Conservation (phyloP, 192 early-diverging fungal species). For the Phlyctochytrium arcticum region DNA sequence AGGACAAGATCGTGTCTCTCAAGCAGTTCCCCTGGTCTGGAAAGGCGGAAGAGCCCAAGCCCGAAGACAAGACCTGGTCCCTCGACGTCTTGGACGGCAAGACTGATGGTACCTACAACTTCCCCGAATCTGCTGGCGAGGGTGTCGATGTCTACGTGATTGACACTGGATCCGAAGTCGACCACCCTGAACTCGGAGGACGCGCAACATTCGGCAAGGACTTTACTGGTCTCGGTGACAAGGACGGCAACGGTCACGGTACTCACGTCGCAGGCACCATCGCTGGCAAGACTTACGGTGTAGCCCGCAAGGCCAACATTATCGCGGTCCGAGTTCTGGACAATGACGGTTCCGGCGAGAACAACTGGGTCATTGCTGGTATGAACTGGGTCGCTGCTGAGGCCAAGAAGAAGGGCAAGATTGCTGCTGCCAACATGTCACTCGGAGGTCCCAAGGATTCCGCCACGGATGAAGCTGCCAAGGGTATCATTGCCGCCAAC, state of each 20-base stretch:
- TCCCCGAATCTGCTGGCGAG: conserved; percentile 44
- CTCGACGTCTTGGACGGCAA: conserved; percentile 38
- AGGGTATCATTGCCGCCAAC: conserved; percentile 19
- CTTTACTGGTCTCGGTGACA: conserved; percentile 33
- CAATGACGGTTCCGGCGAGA: conserved; percentile 46
- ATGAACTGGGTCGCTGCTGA: conserved; percentile 37
- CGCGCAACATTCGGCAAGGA: conserved; percentile 56
- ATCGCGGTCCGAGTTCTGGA: conserved; percentile 58
- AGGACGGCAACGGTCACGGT: conserved; percentile 42
- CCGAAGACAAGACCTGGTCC: no score
- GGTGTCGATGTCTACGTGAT: conserved; percentile 61
- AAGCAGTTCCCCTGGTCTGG: conserved; percentile 10
- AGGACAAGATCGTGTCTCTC: conserved; percentile 33
- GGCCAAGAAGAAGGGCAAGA: conserved; percentile 9
- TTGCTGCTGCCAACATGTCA: conserved; percentile 51
- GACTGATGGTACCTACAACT: conserved; percentile 56
- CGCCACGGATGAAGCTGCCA: conserved; percentile 52
- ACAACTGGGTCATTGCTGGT: conserved; percentile 47
- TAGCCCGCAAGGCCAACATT: conserved; percentile 58
- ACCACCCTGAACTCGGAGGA: conserved; percentile 82
- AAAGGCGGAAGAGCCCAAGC: conserved; percentile 26
- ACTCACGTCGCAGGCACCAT: conserved; percentile 41
- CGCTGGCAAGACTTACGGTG: conserved; percentile 52
- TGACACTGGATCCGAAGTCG: conserved; percentile 70
- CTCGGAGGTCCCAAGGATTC: conserved; percentile 70